phyloP scores from a whole-genome alignment of 1,284 basidiomycete species.

The Taiwanofungus camphoratus region DNA sequence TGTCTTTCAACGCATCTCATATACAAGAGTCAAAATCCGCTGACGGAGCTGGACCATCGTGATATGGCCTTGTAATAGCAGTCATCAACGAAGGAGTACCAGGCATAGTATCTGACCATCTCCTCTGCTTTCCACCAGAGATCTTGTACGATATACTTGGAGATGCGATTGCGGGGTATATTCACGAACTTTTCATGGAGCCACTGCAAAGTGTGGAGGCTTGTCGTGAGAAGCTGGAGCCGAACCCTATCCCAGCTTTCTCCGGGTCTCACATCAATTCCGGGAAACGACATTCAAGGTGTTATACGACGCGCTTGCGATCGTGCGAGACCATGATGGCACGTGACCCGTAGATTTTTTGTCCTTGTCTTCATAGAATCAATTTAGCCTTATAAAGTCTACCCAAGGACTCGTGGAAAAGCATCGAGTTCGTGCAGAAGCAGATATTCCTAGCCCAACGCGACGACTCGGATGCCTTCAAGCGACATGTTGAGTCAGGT shows the following conservation, averaged over 20 bases:
- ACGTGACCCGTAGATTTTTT: too few species aligned
- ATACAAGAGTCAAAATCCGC: too few species aligned
- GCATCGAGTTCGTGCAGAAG: not conserved
- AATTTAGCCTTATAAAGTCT: too few species aligned
- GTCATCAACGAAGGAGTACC: too few species aligned
- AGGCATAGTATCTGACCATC: not conserved
- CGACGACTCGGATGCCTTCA: not conserved
- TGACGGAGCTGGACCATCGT: too few species aligned
- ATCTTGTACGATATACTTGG: not conserved
- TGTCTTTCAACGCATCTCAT: too few species aligned
- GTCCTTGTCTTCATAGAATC: too few species aligned
- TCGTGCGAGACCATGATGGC: not conserved
- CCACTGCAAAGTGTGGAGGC: not conserved
- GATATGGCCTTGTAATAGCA: too few species aligned
- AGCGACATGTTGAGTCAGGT: not conserved
- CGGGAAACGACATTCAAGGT: slow-evolving; percentile 2
- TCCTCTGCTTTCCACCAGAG: not conserved
- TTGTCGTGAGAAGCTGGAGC: not conserved
- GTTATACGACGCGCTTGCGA: not conserved
- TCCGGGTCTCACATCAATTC: slow-evolving; percentile 5
- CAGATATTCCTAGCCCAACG: not conserved
- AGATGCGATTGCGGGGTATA: not conserved
- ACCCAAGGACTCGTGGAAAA: not conserved
- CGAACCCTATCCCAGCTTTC: not conserved
- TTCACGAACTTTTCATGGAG: not conserved